These are phyloP conservation scores for Amniculicola lignicola DNA, from an alignment of 495 filamentous ascomycete species.

Conservation along the genomic window DNA sequence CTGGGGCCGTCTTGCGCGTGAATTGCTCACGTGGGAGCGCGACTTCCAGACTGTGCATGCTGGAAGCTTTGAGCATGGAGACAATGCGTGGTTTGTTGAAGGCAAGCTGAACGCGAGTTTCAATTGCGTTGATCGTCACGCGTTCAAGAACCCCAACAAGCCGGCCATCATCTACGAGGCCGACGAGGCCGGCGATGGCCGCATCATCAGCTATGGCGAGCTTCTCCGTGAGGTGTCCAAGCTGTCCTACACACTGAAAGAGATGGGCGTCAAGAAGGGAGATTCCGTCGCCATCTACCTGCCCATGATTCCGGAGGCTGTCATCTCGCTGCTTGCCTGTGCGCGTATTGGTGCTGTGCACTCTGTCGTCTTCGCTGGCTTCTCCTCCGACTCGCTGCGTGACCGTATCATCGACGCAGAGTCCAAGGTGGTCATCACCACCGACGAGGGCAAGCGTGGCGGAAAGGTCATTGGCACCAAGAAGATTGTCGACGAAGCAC, in stretches of 20 bases:
- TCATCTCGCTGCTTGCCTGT: conserved; percentile 89
- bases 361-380: conserved; percentile 98
- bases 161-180: conserved; percentile 98
- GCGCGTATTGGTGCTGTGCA: conserved; percentile 91
- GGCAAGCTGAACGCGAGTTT: conserved; percentile 91
- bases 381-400: conserved; percentile 93
- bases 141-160: conserved; percentile 84
- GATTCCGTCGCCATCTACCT: conserved; percentile 97
- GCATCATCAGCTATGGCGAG: conserved; percentile 88
- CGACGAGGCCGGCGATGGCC: conserved; percentile 84
- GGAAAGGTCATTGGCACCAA: conserved; percentile 98
- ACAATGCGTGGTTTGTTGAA: conserved; percentile 93
- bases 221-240: conserved; percentile 89
- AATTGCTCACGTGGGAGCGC: conserved; percentile 82
- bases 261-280: conserved; percentile 95
- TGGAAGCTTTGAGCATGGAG: conserved; percentile 75
- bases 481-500: conserved; percentile 97
- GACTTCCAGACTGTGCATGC: conserved; percentile 89
- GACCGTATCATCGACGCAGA: conserved; percentile 91
- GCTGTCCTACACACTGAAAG: conserved; percentile 78
- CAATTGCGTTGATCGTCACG: conserved; percentile 97
- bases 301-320: conserved; percentile 96
- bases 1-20: conserved; percentile 82
- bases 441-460: conserved; percentile 95
- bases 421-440: conserved; percentile 90